Evolutionary conservation across 2,329 filamentous ascomycete genomes (phyloP).

Genomic region (Nothophoma quercina): DNA sequence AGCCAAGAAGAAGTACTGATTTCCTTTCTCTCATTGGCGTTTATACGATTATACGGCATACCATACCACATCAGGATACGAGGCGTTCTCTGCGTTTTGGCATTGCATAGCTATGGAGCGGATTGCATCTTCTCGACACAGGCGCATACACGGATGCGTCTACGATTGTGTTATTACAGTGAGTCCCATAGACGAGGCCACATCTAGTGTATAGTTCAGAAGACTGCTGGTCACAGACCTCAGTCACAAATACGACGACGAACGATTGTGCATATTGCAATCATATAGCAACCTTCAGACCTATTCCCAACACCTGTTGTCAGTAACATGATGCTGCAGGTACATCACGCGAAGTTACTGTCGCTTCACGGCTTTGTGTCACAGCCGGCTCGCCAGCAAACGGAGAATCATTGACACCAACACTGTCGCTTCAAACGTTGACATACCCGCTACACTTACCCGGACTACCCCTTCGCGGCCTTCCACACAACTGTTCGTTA

Average conservation of each 20-base stretch:
- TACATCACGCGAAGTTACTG: background rate
- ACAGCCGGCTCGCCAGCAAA: slow-evolving; percentile 23
- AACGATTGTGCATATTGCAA: slow-evolving; percentile 14
- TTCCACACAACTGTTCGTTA: no score
- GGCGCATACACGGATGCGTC: slow-evolving; percentile 30
- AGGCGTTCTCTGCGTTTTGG: slow-evolving; percentile 36
- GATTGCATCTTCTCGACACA: slow-evolving; percentile 25
- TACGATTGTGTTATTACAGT: slow-evolving; percentile 29
- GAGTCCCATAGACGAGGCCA: slow-evolving; percentile 22
- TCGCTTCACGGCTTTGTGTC: background rate
- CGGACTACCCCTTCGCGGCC: no score
- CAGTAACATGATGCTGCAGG: background rate
- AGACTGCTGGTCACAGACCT: slow-evolving; percentile 5
- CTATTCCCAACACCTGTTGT: background rate
- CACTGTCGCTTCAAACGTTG: slow-evolving; percentile 11
- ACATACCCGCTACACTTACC: no score
- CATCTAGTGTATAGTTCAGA: slow-evolving; percentile 30
- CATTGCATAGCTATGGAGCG: slow-evolving; percentile 45
- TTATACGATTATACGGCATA: slow-evolving; percentile 41
- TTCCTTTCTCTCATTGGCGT: slow-evolving; percentile 30
- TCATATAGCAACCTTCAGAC: background rate
- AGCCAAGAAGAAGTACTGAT: slow-evolving; percentile 41
- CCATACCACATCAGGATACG: slow-evolving; percentile 23
- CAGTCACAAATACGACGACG: slow-evolving; percentile 8
- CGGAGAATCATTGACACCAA: slow-evolving; percentile 15